Evolutionary conservation across 2,329 filamentous ascomycete species (phyloP).

Genomic region (Trichophyton schoenleinii): DNA sequence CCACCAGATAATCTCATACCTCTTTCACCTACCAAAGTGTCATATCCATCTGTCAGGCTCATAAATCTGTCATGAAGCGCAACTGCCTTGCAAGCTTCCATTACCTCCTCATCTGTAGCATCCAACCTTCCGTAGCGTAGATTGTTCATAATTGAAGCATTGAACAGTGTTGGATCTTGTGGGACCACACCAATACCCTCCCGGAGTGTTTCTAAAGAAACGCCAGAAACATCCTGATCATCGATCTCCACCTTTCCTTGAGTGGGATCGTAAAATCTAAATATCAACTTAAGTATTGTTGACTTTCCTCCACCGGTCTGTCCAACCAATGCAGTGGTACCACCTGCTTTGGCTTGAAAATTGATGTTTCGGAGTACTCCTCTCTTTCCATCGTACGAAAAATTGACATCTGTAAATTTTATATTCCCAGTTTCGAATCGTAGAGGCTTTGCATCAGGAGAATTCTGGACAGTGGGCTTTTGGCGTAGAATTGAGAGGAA

Average conservation of each 20-base stretch:
- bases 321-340: constrained; percentile 44
- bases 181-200: constrained; percentile 51
- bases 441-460: constrained; percentile 25
- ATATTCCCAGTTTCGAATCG: constrained; percentile 33
- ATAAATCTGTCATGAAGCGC: constrained; percentile 53
- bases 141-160: constrained; percentile 52
- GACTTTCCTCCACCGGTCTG: constrained; percentile 48
- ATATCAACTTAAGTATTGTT: constrained; percentile 43
- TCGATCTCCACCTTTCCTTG: constrained; percentile 40
- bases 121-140: constrained; percentile 49
- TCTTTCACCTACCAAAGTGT: constrained; percentile 37
- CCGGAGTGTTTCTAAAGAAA: constrained; percentile 47
- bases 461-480: constrained; percentile 35
- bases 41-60: constrained; percentile 43
- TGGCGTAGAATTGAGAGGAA: constrained; percentile 37
- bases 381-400: constrained; percentile 41
- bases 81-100: constrained; percentile 48
- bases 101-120: constrained; percentile 49
- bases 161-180: constrained; percentile 53
- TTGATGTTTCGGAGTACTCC: constrained; percentile 37
- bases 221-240: constrained; percentile 44
- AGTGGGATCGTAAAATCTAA: constrained; percentile 43
- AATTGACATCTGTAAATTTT: constrained; percentile 39
- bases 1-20: constrained; percentile 41
- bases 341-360: constrained; percentile 37